These are phyloP conservation scores for Penicillium sp. DNA, from an alignment of 2,329 filamentous ascomycete genomes.

Conservation along the genomic window DNA sequence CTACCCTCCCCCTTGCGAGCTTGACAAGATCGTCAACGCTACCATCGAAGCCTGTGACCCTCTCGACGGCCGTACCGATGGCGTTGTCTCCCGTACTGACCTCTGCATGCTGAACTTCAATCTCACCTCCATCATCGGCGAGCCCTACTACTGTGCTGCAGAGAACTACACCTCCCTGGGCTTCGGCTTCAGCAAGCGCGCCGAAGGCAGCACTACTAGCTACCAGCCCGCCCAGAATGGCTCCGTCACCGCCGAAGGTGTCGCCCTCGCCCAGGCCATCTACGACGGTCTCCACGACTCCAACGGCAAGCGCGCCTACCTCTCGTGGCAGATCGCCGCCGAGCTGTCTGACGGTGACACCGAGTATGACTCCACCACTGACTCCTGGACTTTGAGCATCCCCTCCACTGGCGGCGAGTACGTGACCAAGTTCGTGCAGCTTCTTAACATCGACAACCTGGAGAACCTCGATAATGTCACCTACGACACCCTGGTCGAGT, in stretches of 20 bases:
- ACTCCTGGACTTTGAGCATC: constrained; percentile 26
- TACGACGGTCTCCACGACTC: constrained; percentile 36
- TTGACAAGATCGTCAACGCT: constrained; percentile 38
- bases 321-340: constrained; percentile 26
- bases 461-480: constrained; percentile 42
- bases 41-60: constrained; percentile 50
- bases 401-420: constrained; percentile 35
- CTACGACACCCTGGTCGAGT: constrained; percentile 50
- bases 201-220: constrained; percentile 14
- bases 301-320: constrained; percentile 35
- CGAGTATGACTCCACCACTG: constrained; percentile 20
- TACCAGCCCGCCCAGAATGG: constrained; percentile 27
- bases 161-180: constrained; percentile 22
- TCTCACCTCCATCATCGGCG: constrained; percentile 41
- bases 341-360: constrained; percentile 22
- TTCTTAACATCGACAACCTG: constrained; percentile 33
- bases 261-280: constrained; percentile 30
- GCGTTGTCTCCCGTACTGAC: constrained; percentile 45
- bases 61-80: constrained; percentile 48
- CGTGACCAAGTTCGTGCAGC: constrained; percentile 25
- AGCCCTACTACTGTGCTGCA: constrained; percentile 39
- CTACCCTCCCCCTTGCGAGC: constrained; percentile 33
- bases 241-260: constrained; percentile 21
- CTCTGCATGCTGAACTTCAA: constrained; percentile 43
- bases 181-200: constrained; percentile 24